A percentile compares a stretch with the other conserved stretches of the same genome.
Evolutionary conservation across 176 grass and related monocot species (phyloP).

Genomic region (Carex scoparia): DNA sequence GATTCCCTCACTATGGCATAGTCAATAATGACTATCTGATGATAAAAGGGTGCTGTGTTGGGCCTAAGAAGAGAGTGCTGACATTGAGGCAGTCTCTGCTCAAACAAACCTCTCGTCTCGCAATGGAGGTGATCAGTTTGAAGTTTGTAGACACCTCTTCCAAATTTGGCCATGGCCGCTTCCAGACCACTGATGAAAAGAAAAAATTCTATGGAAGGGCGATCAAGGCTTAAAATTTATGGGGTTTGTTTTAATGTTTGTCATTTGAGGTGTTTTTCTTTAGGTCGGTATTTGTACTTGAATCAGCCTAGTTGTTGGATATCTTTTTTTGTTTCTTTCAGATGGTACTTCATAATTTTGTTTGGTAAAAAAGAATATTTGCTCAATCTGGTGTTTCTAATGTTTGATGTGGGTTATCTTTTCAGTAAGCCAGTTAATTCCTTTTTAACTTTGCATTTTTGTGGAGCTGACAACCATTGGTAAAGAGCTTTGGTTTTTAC

Average conservation of each 20-base stretch:
- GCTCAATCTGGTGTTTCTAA: neutral
- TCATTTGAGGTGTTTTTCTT: neutral
- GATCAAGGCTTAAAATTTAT: neutral
- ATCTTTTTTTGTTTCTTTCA: neutral
- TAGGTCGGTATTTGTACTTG: neutral
- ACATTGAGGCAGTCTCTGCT: slow-evolving; percentile 84
- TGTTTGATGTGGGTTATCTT: neutral
- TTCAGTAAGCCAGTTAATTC: neutral
- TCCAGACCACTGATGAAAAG: slow-evolving; percentile 95
- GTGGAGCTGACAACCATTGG: neutral
- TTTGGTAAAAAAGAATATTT: neutral
- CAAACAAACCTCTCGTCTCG: slow-evolving; percentile 73
- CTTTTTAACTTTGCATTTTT: neutral
- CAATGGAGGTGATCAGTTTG: slow-evolving; percentile 83
- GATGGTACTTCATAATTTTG: neutral
- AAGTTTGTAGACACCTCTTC: slow-evolving; percentile 96
- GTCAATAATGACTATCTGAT: slow-evolving; percentile 89
- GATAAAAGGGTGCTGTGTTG: slow-evolving; percentile 91
- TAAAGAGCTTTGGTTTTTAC: neutral
- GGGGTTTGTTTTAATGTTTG: no score
- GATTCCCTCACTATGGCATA: slow-evolving; percentile 86
- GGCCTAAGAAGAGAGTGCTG: slow-evolving; percentile 88
- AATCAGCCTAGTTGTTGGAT: neutral
- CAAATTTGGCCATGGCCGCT: slow-evolving; percentile 88
- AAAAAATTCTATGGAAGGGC: slow-evolving; percentile 53